Percentiles rank a stretch among this genome's conserved stretches.
Conservation (phyloP, 148 eudicot genomes). For the Rhododendron ovatum region DNA sequence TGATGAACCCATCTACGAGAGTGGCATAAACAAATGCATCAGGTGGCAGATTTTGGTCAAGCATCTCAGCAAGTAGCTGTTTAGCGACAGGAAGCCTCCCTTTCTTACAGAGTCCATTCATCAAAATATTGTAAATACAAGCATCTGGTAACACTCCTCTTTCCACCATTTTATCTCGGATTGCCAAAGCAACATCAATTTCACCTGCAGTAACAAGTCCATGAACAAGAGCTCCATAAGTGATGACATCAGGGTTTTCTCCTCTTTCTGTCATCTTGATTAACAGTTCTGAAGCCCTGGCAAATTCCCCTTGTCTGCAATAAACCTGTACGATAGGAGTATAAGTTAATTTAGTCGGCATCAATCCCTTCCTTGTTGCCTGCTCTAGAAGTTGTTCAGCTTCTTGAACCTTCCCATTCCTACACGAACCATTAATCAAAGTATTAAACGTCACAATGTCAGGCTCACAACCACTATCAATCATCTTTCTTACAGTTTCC, state of each 20-base stretch:
- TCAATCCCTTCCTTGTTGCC: slow-evolving; percentile 39
- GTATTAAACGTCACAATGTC: slow-evolving; percentile 74
- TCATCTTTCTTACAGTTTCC: slow-evolving; percentile 43
- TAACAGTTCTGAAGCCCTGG: slow-evolving; percentile 55
- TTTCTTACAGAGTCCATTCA: slow-evolving; percentile 69
- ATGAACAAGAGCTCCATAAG: slow-evolving; percentile 80
- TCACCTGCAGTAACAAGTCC: slow-evolving; percentile 75
- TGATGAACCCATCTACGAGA: slow-evolving; percentile 68
- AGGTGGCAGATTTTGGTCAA: slow-evolving; percentile 58
- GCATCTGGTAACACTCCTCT: slow-evolving; percentile 68
- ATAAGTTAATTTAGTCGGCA: slow-evolving; percentile 59
- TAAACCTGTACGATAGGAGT: slow-evolving; percentile 69
- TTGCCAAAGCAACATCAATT: slow-evolving; percentile 54
- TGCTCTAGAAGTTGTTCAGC: slow-evolving; percentile 56
- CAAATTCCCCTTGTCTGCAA: slow-evolving; percentile 55
- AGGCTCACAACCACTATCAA: slow-evolving; percentile 50
- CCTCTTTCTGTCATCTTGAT: slow-evolving; percentile 65
- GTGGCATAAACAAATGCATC: slow-evolving; percentile 70
- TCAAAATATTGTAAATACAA: slow-evolving; percentile 68
- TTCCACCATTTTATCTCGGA: slow-evolving; percentile 64
- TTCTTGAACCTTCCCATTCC: slow-evolving; percentile 51
- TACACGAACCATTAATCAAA: slow-evolving; percentile 53
- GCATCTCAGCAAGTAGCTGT: slow-evolving; percentile 72
- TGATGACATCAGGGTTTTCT: slow-evolving; percentile 56
- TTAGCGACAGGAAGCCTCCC: slow-evolving; percentile 58